Conservation (phyloP, 2,329 filamentous ascomycete genomes). For the Gyromitra esculenta region DNA sequence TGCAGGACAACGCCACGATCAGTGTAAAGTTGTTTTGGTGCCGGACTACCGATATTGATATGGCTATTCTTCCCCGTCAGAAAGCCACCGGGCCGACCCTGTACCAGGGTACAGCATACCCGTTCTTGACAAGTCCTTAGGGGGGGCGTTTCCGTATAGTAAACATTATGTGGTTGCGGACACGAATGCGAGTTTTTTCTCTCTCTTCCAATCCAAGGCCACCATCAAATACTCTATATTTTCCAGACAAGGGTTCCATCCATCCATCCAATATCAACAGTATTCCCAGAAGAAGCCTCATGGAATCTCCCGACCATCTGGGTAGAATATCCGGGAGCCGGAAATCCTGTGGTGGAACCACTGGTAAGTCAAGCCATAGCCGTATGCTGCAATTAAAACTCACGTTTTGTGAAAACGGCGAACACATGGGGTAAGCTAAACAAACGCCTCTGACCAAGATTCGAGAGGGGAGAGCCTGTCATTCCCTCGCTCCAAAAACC, state of each 20-base stretch:
- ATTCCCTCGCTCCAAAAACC: conserved; percentile 8
- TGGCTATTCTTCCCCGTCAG: conserved; percentile 13
- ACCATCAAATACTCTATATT: not conserved
- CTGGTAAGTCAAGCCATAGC: conserved; percentile 22
- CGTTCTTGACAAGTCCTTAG: not conserved
- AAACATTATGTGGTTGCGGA: conserved; percentile 10
- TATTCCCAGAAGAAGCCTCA: conserved; percentile 1
- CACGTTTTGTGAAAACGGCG: conserved; percentile 31
- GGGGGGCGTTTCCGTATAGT: conserved; percentile 22
- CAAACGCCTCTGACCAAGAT: conserved; percentile 16
- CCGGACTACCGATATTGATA: conserved; percentile 43
- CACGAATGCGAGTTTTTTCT: conserved; percentile 13
- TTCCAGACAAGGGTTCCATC: conserved; percentile 1
- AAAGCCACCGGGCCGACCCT: conserved; percentile 20
- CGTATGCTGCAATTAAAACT: conserved; percentile 13
- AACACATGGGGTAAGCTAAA: conserved; percentile 24
- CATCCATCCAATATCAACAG: conserved; percentile 1
- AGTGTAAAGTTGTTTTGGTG: conserved; percentile 37
- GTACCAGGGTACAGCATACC: conserved; percentile 17
- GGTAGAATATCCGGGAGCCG: conserved; percentile 20
- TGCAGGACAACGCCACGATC: conserved; percentile 23
- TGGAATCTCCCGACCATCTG: conserved; percentile 26
- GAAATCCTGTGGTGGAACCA: conserved; percentile 15
- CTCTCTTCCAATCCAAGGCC: too few species aligned
- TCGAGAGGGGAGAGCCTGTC: conserved; percentile 14